Evolutionary conservation across 176 grass and related monocot species (phyloP).

Genomic region (Musa troglodytarum): DNA sequence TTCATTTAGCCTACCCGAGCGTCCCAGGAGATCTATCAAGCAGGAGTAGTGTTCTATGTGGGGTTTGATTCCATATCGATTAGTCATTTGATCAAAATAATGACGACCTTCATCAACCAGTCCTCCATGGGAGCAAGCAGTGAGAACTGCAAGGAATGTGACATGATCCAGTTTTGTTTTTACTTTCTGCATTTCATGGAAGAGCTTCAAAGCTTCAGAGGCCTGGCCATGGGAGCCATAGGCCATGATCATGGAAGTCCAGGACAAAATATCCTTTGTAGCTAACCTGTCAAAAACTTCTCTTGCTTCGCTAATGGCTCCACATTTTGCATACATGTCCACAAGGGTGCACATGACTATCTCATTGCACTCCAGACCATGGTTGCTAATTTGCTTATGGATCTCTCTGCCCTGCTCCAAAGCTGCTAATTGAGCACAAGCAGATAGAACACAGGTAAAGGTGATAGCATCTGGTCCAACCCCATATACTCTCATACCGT

Average conservation of each 20-base stretch:
- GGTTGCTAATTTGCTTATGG: constrained; percentile 14
- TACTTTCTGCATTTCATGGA: constrained; percentile 17
- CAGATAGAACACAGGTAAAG: constrained; percentile 8
- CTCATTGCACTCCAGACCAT: constrained; percentile 13
- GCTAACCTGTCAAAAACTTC: constrained; percentile 10
- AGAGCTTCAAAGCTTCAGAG: constrained; percentile 14
- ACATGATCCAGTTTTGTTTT: constrained; percentile 22
- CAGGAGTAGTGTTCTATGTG: constrained; percentile 23
- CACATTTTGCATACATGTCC: constrained; percentile 30
- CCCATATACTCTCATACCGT: background rate
- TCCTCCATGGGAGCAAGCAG: constrained; percentile 27
- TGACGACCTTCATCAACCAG: constrained; percentile 17
- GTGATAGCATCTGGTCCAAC: constrained; percentile 7
- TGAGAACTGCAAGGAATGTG: constrained; percentile 17
- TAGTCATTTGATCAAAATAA: constrained; percentile 11
- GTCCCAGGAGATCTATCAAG: constrained; percentile 24
- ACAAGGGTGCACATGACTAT: constrained; percentile 22
- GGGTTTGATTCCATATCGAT: constrained; percentile 19
- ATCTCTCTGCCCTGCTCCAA: constrained; percentile 15
- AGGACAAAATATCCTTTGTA: constrained; percentile 18
- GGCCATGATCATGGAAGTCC: constrained; percentile 30
- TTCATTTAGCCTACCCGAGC: constrained; percentile 15
- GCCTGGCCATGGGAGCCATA: constrained; percentile 24
- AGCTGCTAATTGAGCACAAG: constrained; percentile 22
- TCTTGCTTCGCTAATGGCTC: constrained; percentile 21